Conservation (phyloP, 495 filamentous ascomycete species). For the Talaromyces adpressus region DNA sequence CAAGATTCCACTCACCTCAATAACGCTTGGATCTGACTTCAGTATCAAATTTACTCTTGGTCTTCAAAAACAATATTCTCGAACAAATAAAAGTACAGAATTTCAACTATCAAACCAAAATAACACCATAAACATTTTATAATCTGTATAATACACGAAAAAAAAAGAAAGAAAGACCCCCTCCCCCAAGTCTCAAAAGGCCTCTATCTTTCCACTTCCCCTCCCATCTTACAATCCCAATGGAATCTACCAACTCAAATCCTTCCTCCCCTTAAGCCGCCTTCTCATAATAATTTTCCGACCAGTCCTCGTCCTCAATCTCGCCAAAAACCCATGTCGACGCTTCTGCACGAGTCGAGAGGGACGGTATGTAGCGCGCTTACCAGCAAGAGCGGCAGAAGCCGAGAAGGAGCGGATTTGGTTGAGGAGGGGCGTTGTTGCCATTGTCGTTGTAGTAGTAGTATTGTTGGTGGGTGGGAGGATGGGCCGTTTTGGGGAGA, state of each 20-base stretch:
- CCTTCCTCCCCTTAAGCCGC: conserved; percentile 52
- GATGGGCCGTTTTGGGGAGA: background rate
- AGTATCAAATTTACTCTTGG: no score
- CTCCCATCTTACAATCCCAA: background rate
- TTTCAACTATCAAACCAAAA: background rate
- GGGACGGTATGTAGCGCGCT: conserved; percentile 56
- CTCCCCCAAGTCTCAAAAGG: no score
- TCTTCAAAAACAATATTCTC: background rate
- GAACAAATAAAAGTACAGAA: background rate
- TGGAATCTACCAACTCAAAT: conserved; percentile 44
- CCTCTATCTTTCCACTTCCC: no score
- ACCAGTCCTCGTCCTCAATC: conserved; percentile 49
- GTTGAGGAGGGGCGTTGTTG: background rate
- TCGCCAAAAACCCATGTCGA: conserved; percentile 59
- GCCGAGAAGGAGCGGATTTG: conserved; percentile 32
- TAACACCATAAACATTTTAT: background rate
- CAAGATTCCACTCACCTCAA: no score
- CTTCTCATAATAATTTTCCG: conserved; percentile 51
- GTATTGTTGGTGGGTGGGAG: background rate
- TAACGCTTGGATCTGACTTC: no score
- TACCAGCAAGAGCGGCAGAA: conserved; percentile 40
- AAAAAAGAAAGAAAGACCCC: no score
- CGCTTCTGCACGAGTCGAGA: conserved; percentile 66
- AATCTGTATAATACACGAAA: conserved; percentile 6
- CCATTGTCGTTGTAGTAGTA: background rate